These are phyloP conservation scores for Wickerhamomyces xylosicus DNA, from an alignment of 805 yeast genomes.

Conservation along the genomic window DNA sequence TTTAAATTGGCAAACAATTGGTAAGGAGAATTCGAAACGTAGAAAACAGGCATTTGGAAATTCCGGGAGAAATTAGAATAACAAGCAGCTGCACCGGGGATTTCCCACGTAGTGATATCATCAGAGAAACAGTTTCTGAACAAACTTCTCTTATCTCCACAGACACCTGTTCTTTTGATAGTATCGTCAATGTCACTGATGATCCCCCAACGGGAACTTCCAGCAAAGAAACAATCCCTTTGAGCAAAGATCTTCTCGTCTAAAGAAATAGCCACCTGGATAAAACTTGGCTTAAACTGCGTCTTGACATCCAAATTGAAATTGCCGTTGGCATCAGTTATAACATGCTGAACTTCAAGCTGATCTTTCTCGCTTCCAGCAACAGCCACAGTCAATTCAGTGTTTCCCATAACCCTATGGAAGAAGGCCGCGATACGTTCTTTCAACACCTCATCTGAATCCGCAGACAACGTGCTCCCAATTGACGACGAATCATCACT, in stretches of 20 bases:
- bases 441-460: constrained; percentile 30
- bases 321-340: constrained; percentile 61
- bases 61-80: too few relatives aligned
- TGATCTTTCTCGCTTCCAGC: constrained; percentile 36
- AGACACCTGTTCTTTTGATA: constrained; percentile 79
- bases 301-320: constrained; percentile 45
- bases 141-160: constrained; percentile 77
- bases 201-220: constrained; percentile 47
- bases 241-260: constrained; percentile 39
- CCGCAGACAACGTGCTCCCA: neutral
- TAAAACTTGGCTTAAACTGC: constrained; percentile 48
- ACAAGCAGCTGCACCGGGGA: constrained; percentile 72
- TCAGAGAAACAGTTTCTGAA: constrained; percentile 69
- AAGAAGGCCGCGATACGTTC: constrained; percentile 64
- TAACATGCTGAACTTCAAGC: constrained; percentile 22
- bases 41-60: constrained; percentile 72
- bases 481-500: too few relatives aligned
- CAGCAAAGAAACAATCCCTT: constrained; percentile 33
- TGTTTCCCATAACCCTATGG: constrained; percentile 51
- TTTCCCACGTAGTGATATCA: constrained; percentile 53
- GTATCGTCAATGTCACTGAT: constrained; percentile 96
- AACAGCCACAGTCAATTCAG: constrained; percentile 42
- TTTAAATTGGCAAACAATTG: constrained; percentile 45
- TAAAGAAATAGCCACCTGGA: constrained; percentile 37
- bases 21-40: constrained; percentile 94